Percentiles rank a stretch among this genome's conserved stretches.
These are phyloP conservation scores for Trichosporon sp. DNA, from an alignment of 1,284 basidiomycete genomes.

Conservation along the genomic window DNA sequence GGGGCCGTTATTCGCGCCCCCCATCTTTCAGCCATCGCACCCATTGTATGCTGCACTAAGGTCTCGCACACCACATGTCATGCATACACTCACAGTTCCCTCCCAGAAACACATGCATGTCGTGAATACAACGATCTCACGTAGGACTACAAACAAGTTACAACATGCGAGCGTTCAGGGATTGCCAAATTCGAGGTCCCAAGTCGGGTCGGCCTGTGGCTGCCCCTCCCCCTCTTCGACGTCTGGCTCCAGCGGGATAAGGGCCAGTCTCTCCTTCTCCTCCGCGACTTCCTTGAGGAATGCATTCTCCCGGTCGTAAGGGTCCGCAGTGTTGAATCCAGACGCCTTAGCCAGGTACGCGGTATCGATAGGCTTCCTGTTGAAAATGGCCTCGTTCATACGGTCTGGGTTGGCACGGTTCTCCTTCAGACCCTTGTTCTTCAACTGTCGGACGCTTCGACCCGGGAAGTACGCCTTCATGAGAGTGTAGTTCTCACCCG, in stretches of 20 bases:
- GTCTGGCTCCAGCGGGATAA: conserved; percentile 13
- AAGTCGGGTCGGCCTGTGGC: not conserved
- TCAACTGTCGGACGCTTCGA: conserved; percentile 43
- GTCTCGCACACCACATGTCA: not conserved
- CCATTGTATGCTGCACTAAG: not conserved
- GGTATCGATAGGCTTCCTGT: conserved; percentile 45
- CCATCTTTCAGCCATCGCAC: not conserved
- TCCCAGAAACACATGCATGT: conserved; percentile 14
- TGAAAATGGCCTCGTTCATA: conserved; percentile 46
- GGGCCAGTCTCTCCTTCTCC: conserved; percentile 35
- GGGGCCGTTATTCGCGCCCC: not conserved
- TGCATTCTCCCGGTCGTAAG: conserved; percentile 40
- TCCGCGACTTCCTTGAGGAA: conserved; percentile 41
- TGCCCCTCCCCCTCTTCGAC: conserved; percentile 23
- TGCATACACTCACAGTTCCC: not conserved
- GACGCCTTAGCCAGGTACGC: conserved; percentile 44
- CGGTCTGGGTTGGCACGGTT: conserved; percentile 44
- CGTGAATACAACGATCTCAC: conserved; percentile 6
- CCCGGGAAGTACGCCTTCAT: conserved; percentile 52
- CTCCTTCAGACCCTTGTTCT: conserved; percentile 45
- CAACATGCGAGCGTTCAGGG: not conserved
- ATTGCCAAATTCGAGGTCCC: conserved; percentile 10
- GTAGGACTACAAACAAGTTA: conserved; percentile 5
- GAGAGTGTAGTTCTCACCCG: conserved; percentile 50
- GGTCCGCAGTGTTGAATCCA: conserved; percentile 38